These are phyloP conservation scores for Diaporthe vaccinii DNA, from an alignment of 2,329 filamentous ascomycete species.

Conservation along the genomic window DNA sequence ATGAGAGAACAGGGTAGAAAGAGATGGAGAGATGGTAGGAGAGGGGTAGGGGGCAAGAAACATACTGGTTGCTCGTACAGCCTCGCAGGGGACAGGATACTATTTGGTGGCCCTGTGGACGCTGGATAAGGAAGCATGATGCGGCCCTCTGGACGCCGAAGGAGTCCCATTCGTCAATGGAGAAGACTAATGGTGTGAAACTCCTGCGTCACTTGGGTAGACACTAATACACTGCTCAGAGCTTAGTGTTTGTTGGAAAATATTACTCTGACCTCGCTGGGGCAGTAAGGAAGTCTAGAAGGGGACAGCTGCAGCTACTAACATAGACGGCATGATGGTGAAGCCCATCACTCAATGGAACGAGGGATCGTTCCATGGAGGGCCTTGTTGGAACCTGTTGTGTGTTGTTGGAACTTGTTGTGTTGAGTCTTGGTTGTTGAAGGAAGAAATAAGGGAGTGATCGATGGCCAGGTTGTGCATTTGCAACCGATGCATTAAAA, in stretches of 20 bases:
- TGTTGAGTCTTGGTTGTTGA: background rate
- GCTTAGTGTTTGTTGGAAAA: background rate
- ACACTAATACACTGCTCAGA: rapidly evolving
- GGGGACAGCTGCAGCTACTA: background rate
- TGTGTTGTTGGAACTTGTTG: background rate
- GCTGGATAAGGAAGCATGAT: background rate
- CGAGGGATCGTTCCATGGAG: background rate
- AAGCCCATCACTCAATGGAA: background rate
- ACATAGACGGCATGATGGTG: background rate
- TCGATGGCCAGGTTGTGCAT: background rate
- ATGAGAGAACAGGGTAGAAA: too few relatives aligned
- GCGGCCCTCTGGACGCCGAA: background rate
- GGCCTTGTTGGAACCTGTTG: background rate
- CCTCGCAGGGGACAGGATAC: background rate
- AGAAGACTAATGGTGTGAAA: background rate
- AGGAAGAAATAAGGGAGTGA: background rate
- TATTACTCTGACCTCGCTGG: rapidly evolving
- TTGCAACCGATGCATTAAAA: background rate
- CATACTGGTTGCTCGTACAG: too few relatives aligned
- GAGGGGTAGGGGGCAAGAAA: too few relatives aligned
- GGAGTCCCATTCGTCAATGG: rapidly evolving
- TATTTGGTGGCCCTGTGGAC: background rate
- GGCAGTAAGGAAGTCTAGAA: background rate
- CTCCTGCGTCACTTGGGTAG: background rate
- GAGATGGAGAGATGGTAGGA: too few relatives aligned